A percentile compares a stretch with the other conserved stretches of the same genome.
Conservation (phyloP, 225 moss, liverwort and hornwort genomes). For the Straminergon stramineum region DNA sequence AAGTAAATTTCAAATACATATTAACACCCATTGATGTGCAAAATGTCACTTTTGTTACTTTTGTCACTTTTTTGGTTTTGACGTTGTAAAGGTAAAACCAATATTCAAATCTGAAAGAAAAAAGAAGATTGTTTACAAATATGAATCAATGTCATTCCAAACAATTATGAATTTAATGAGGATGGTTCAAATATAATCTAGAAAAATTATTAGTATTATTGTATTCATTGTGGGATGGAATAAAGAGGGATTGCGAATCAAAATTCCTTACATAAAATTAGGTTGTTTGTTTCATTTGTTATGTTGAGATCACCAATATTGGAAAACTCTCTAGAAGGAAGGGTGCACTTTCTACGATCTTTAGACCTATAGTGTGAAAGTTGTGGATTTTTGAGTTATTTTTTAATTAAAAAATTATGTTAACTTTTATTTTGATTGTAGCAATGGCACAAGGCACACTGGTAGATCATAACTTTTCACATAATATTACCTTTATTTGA, state of each 20-base stretch:
- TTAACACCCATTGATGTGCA: not conserved
- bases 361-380: too few relatives aligned
- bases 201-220: not conserved
- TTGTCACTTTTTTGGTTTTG: not conserved
- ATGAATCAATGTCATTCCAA: not conserved
- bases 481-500: not conserved
- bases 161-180: not conserved
- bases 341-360: too few relatives aligned
- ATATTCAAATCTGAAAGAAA: not conserved
- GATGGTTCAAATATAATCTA: not conserved
- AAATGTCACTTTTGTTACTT: not conserved
- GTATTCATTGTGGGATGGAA: not conserved
- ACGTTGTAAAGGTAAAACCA: not conserved
- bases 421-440: too few relatives aligned
- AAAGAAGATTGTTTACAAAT: not conserved
- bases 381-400: too few relatives aligned
- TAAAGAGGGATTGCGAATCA: not conserved
- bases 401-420: too few relatives aligned
- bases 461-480: not conserved
- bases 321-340: too few relatives aligned
- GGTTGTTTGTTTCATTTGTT: too few relatives aligned
- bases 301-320: too few relatives aligned
- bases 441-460: too few relatives aligned
- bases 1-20: not conserved
- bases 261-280: not conserved